phyloP scores from a whole-genome alignment of 495 filamentous ascomycete species.

The Tuber brumale region DNA sequence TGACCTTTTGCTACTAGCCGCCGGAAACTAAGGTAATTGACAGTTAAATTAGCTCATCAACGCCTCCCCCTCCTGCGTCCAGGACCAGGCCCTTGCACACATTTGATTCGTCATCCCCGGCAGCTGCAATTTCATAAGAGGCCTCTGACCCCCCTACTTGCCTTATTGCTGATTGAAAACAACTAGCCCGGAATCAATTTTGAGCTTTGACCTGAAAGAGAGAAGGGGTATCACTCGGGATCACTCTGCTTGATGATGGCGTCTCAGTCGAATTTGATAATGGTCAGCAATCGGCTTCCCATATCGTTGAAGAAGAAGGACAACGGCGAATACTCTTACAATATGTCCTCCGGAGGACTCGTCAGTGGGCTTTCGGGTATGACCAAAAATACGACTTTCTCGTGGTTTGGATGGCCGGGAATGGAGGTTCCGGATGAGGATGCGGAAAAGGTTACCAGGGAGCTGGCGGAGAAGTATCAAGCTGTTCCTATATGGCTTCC shows the following conservation, averaged over 20 bases:
- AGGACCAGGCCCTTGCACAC: neutral
- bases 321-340: conserved; percentile 75
- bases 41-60: neutral
- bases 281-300: conserved; percentile 87
- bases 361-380: conserved; percentile 86
- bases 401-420: conserved; percentile 98
- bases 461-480: conserved; percentile 63
- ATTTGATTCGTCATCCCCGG: neutral
- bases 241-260: conserved; percentile 13
- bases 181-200: neutral
- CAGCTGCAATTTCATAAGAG: neutral
- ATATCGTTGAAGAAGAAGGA: conserved; percentile 91
- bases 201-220: neutral
- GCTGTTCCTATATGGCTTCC: conserved; percentile 73
- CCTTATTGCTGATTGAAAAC: neutral
- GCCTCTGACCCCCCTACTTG: neutral
- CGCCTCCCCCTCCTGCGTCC: neutral
- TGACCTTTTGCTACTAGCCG: neutral
- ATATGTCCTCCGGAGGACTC: conserved; percentile 90
- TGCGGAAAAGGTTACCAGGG: conserved; percentile 56
- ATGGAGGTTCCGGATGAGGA: conserved; percentile 73
- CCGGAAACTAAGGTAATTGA: neutral
- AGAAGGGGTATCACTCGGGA: neutral
- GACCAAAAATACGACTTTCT: conserved; percentile 83
- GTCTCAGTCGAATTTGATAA: conserved; percentile 53